A percentile compares a stretch with the other conserved stretches of the same genome.
These are phyloP conservation scores for Gaeumannomyces tritici DNA, from an alignment of 2,329 filamentous ascomycete genomes.

Conservation along the genomic window DNA sequence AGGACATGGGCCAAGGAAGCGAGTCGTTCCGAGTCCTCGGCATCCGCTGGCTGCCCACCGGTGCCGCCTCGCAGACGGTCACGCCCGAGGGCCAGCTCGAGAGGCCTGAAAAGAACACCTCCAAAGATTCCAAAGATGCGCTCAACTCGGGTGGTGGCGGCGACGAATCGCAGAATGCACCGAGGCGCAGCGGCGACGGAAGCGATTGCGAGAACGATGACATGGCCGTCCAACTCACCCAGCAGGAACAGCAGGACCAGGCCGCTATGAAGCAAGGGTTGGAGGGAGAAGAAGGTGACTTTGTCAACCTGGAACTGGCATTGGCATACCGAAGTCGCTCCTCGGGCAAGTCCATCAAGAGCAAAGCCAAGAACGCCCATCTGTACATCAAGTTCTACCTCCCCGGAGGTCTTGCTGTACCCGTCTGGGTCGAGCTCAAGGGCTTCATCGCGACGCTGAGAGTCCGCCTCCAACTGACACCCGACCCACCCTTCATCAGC, in stretches of 20 bases:
- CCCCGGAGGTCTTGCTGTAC: slow-evolving; percentile 38
- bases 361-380: slow-evolving; percentile 63
- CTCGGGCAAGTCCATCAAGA: slow-evolving; percentile 47
- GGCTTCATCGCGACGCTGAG: slow-evolving; percentile 64
- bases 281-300: slow-evolving; percentile 68
- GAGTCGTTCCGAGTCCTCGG: slow-evolving; percentile 63
- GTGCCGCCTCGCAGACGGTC: slow-evolving; percentile 55
- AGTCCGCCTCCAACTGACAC: slow-evolving; percentile 60
- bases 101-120: slow-evolving; percentile 33
- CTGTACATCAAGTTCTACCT: slow-evolving; percentile 65
- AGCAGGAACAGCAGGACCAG: slow-evolving; percentile 27
- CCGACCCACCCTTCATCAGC: slow-evolving; percentile 70
- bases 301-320: slow-evolving; percentile 66
- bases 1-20: slow-evolving; percentile 67
- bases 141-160: slow-evolving; percentile 33
- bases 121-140: slow-evolving; percentile 45
- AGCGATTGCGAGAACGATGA: neutral
- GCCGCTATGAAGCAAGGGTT: slow-evolving; percentile 43
- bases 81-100: slow-evolving; percentile 47
- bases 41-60: slow-evolving; percentile 62
- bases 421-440: slow-evolving; percentile 67
- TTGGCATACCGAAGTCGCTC: slow-evolving; percentile 62
- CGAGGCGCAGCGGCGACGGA: slow-evolving; percentile 6
- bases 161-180: slow-evolving; percentile 7
- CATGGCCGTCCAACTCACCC: slow-evolving; percentile 13